Base-by-base conservation (phyloP, 2,329 filamentous ascomycete genomes). In the Myriosclerotinia duriaeana region DNA sequence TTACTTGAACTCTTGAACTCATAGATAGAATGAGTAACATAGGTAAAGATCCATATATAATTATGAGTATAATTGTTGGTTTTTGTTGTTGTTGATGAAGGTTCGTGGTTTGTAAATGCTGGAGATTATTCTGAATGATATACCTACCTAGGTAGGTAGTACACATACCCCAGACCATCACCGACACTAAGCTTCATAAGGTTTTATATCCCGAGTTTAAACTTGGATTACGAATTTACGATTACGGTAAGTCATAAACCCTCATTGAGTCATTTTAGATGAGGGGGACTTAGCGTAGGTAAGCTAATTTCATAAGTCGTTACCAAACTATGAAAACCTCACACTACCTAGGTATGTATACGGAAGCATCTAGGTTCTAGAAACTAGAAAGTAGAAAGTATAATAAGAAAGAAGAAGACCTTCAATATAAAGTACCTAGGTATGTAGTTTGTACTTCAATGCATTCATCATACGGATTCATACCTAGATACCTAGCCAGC, bases 401-500 rank as follows among this genome's bases (percentile, higher is more conserved):
- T 26, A 26, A 26, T 26, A 26, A 26, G 26, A 26, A 26, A 26
- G 2, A 26, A 26, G 26, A 26, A 26, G 26, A 26, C 26, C 26
- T 26, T 26, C 26, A 26, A 58, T 58, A 30, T 44, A 58, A 30
- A 44, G 54, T n/a, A n/a, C n/a, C n/a, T n/a, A n/a, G n/a, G n/a
- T n/a, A n/a, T n/a, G n/a, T 40, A 58, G 44, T 58, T 14, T 58
- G n/a, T 22, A 44, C 17, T 40, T 44, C 38, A 58, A 58, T 44
- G 54, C 54, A 58, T 44, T 42, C 26, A 15, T 42, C n/a, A n/a
- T n/a, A n/a, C n/a, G n/a, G n/a, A n/a, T n/a, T n/a, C n/a, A n/a
- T n/a, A n/a, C n/a, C n/a, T n/a, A n/a, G n/a, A n/a, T 42, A 6
- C 22, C 20, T n/a, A 26, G 26, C 26, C 26, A 26, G 26, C 26